Percentiles rank a stretch among this genome's conserved stretches.
phyloP scores from a whole-genome alignment of 164 flowering plant species.

The Magnolia changhungtana region DNA sequence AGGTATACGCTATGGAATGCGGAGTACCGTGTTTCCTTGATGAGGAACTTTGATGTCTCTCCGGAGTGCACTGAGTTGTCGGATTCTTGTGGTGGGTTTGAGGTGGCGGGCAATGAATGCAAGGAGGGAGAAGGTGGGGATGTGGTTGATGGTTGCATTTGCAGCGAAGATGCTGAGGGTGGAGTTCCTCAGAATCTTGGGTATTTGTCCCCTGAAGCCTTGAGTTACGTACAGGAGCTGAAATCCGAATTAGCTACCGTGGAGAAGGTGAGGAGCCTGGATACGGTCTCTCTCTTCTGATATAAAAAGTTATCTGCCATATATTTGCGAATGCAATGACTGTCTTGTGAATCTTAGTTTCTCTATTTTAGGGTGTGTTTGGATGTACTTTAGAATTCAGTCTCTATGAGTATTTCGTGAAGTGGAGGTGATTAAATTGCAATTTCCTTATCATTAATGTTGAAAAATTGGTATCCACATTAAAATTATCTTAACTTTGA shows the following conservation, averaged over 20 bases:
- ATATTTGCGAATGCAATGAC: too few relatives aligned
- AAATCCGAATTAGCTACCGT: slow-evolving; percentile 46
- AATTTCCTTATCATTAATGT: too few relatives aligned
- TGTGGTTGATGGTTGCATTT: slow-evolving; percentile 5
- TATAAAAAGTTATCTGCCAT: background rate
- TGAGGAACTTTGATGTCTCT: slow-evolving; percentile 62
- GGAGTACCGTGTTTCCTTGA: slow-evolving; percentile 74
- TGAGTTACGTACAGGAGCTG: slow-evolving; percentile 58
- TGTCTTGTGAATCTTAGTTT: too few relatives aligned
- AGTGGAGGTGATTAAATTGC: too few relatives aligned
- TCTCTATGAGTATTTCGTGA: too few relatives aligned
- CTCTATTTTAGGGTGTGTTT: background rate
- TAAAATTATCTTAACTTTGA: background rate
- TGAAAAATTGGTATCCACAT: background rate
- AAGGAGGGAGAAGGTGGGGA: slow-evolving; percentile 25
- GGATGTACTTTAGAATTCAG: background rate
- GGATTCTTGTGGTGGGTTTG: slow-evolving; percentile 9
- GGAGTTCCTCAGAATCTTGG: slow-evolving; percentile 30
- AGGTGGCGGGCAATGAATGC: slow-evolving; percentile 20
- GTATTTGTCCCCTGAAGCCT: slow-evolving; percentile 55
- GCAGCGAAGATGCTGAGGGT: slow-evolving; percentile 28
- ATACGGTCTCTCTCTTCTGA: background rate
- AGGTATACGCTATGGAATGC: slow-evolving; percentile 96
- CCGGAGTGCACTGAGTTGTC: slow-evolving; percentile 11
- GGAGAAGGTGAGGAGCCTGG: slow-evolving; percentile 42